Percentiles rank a stretch among this genome's conserved stretches.
Conservation (phyloP, 257 asterid genomes). For the Rehmannia glutinosa region DNA sequence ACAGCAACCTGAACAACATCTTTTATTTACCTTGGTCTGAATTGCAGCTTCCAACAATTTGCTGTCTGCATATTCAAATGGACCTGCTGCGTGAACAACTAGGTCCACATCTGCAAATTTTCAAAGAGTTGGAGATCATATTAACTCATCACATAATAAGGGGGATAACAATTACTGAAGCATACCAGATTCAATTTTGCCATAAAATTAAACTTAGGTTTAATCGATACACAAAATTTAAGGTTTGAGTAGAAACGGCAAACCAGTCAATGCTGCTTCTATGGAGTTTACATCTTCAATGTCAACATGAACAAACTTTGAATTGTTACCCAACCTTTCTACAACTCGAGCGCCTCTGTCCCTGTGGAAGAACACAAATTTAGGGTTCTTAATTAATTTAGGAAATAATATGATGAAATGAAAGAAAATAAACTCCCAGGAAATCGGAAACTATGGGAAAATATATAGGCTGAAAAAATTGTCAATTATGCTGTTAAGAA, state of each 20-base stretch:
- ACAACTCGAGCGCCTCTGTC: neutral
- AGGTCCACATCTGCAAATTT: conserved; percentile 6
- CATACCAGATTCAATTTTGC: no score
- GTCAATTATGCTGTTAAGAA: no score
- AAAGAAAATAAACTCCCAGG: neutral
- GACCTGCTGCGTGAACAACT: neutral
- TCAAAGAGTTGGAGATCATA: neutral
- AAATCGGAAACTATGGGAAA: neutral
- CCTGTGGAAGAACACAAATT: neutral
- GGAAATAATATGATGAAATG: no score
- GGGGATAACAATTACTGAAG: no score
- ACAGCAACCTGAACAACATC: neutral
- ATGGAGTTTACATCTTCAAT: neutral
- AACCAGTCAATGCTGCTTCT: neutral
- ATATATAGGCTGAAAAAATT: no score
- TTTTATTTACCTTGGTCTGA: neutral
- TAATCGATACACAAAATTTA: neutral
- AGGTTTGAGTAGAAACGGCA: neutral
- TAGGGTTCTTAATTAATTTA: no score
- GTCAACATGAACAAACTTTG: neutral
- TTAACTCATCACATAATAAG: neutral
- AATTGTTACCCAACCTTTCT: neutral
- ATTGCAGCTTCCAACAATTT: conserved; percentile 1
- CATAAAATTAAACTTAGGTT: neutral
- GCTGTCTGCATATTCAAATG: neutral